A percentile compares a stretch with the other conserved stretches of the same genome.
Evolutionary conservation across 2,329 filamentous ascomycete genomes (phyloP).

Genomic region (Penicillium sp.): DNA sequence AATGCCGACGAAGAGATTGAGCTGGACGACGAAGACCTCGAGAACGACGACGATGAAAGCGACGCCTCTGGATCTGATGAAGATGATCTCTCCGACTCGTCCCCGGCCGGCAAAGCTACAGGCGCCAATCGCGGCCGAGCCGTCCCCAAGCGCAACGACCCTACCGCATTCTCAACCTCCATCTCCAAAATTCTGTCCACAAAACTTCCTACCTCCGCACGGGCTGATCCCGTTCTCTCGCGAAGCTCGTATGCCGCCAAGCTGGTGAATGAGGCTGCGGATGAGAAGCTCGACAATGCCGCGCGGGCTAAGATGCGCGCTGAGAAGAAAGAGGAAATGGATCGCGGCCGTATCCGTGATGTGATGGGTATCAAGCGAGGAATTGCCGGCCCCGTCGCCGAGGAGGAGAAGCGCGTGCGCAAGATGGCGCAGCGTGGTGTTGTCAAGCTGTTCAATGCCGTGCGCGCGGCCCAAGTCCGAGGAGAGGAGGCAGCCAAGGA

Average conservation of each 20-base stretch:
- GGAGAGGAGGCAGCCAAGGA: constrained; percentile 70
- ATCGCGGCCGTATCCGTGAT: constrained; percentile 86
- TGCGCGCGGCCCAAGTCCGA: constrained; percentile 87
- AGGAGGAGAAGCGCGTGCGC: constrained; percentile 74
- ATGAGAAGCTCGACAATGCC: constrained; percentile 76
- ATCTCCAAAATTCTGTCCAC: constrained; percentile 90
- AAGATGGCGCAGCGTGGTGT: constrained; percentile 93
- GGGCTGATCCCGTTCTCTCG: constrained; percentile 86
- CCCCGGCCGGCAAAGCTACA: constrained; percentile 42
- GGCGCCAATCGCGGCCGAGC: constrained; percentile 39
- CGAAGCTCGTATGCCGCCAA: constrained; percentile 74
- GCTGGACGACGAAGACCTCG: constrained; percentile 29
- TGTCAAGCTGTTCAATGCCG: constrained; percentile 93
- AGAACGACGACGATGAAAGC: constrained; percentile 38
- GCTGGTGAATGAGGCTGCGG: constrained; percentile 69
- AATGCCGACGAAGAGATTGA: constrained; percentile 32
- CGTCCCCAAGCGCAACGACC: constrained; percentile 79
- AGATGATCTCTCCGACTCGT: constrained; percentile 38
- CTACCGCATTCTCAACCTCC: constrained; percentile 83
- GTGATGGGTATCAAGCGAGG: constrained; percentile 66
- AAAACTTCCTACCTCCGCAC: constrained; percentile 78
- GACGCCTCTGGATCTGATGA: constrained; percentile 44
- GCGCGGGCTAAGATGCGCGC: constrained; percentile 75
- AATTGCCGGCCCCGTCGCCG: constrained; percentile 56
- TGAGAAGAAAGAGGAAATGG: constrained; percentile 74